phyloP scores from a whole-genome alignment of 2,329 filamentous ascomycete species.

The Emmonsiellopsis sp. region DNA sequence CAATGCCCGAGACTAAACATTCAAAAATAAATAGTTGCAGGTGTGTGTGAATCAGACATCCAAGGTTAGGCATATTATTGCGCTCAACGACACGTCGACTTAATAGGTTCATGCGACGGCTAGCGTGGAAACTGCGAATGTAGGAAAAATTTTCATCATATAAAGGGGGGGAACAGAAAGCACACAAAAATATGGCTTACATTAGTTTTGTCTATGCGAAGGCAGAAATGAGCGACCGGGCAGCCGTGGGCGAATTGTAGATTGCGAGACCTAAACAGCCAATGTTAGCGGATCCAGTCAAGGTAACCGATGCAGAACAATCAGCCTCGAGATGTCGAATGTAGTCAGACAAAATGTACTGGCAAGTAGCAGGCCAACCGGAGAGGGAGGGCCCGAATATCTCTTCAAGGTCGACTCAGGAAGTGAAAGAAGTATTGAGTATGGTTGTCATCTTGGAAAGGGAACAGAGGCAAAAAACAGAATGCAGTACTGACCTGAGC shows the following conservation, averaged over 20 bases:
- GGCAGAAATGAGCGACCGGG: background rate
- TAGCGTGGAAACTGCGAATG: slow-evolving; percentile 57
- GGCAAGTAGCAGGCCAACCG: slow-evolving; percentile 62
- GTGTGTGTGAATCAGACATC: slow-evolving; percentile 39
- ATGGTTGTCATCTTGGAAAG: slow-evolving; percentile 49
- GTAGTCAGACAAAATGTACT: slow-evolving; percentile 59
- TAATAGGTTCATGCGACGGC: slow-evolving; percentile 42
- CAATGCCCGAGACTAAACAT: background rate
- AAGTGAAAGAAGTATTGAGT: slow-evolving; percentile 53
- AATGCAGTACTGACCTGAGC: background rate
- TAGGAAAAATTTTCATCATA: slow-evolving; percentile 48
- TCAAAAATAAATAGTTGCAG: background rate
- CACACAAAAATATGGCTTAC: slow-evolving; percentile 17
- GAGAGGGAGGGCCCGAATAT: slow-evolving; percentile 52
- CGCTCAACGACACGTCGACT: slow-evolving; percentile 41
- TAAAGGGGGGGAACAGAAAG: slow-evolving; percentile 11
- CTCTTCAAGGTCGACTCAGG: slow-evolving; percentile 62
- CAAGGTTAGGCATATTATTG: slow-evolving; percentile 36
- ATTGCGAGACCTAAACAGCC: background rate
- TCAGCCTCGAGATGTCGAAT: background rate
- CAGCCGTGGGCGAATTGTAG: background rate
- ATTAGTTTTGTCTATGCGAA: background rate
- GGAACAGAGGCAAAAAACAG: slow-evolving; percentile 5
- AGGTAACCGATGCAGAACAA: background rate
- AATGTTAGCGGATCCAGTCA: background rate